phyloP scores from a whole-genome alignment of 2,329 filamentous ascomycete species.

The Corniculantispora saksenae region DNA sequence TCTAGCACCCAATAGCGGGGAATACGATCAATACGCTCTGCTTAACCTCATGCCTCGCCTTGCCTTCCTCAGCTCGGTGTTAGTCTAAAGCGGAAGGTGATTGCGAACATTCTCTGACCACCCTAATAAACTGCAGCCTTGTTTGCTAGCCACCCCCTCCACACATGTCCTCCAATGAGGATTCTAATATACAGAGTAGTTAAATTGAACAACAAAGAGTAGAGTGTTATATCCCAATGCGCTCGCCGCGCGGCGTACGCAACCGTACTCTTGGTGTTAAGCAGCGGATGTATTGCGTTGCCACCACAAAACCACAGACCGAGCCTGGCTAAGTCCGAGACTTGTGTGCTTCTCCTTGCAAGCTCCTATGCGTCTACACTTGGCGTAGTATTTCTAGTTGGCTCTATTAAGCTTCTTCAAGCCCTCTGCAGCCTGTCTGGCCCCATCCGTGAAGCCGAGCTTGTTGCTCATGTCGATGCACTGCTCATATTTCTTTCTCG shows the following conservation, averaged over 20 bases:
- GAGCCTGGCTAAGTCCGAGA: too few species aligned
- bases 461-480: slow-evolving; percentile 62
- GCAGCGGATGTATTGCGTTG: neutral
- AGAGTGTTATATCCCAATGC: slow-evolving; percentile 1
- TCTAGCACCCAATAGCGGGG: neutral
- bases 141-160: neutral
- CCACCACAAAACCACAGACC: too few species aligned
- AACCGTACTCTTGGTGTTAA: neutral
- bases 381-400: neutral
- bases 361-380: too few species aligned
- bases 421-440: slow-evolving; percentile 54
- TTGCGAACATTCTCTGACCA: neutral
- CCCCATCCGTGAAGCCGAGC: slow-evolving; percentile 53
- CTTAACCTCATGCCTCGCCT: neutral
- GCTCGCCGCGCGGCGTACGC: neutral
- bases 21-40: neutral
- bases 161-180: neutral
- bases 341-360: neutral
- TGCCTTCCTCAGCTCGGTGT: neutral
- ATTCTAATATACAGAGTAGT: neutral
- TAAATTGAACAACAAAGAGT: neutral
- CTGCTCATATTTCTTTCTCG: slow-evolving; percentile 68
- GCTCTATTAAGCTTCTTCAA: slow-evolving; percentile 38
- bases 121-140: neutral
- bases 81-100: neutral